Conservation (phyloP, 768 basidiomycete genomes). For the Glaciozyma martinii region DNA sequence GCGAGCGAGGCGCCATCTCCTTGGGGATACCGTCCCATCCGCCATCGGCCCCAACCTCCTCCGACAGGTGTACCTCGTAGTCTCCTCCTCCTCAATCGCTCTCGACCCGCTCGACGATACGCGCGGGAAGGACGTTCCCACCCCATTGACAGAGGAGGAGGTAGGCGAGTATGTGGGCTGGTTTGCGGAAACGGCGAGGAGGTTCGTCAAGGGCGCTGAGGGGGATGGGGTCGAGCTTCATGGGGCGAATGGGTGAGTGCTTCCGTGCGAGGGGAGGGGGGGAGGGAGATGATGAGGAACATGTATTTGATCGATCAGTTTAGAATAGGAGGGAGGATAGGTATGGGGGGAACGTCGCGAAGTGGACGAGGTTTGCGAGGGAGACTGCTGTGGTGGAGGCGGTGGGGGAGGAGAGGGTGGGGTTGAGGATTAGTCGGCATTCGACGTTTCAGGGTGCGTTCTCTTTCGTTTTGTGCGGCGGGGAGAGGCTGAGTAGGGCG, state of each 20-base stretch:
- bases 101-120: no score
- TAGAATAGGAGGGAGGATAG: conserved; percentile 40
- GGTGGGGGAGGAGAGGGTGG: conserved; percentile 50
- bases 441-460: conserved; percentile 35
- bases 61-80: no score
- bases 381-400: conserved; percentile 48
- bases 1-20: no score
- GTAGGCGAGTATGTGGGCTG: conserved; percentile 42
- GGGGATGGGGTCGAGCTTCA: conserved; percentile 58
- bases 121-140: conserved; percentile 6
- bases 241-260: conserved; percentile 39
- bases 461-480: neutral
- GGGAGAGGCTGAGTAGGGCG: neutral
- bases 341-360: conserved; percentile 61
- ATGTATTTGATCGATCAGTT: neutral
- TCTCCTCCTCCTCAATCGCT: no score
- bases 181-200: conserved; percentile 52
- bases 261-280: neutral
- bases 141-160: conserved; percentile 38
- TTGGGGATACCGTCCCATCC: no score
- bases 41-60: no score
- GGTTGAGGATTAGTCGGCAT: conserved; percentile 48
- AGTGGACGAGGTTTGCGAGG: conserved; percentile 52
- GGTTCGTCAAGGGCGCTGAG: conserved; percentile 53
- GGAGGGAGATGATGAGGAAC: neutral